Conservation (phyloP, 2,329 filamentous ascomycete genomes). For the Zymoseptoria crescenta region DNA sequence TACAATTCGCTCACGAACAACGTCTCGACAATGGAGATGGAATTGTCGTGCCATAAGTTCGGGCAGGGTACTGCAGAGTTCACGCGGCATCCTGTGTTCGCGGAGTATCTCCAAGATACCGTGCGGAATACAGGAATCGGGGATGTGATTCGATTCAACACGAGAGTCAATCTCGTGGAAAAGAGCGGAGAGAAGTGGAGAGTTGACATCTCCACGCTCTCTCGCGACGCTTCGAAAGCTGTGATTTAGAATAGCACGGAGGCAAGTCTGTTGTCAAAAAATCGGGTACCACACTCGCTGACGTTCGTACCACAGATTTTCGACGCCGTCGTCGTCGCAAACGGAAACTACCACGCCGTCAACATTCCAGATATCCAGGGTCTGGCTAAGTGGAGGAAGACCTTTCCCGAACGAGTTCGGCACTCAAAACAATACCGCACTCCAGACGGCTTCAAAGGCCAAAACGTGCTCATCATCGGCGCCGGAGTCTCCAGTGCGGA, state of each 20-base stretch:
- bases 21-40: constrained; percentile 44
- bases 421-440: constrained; percentile 48
- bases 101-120: constrained; percentile 55
- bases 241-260: neutral
- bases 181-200: constrained; percentile 47
- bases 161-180: constrained; percentile 47
- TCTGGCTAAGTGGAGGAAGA: constrained; percentile 39
- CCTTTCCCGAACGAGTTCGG: constrained; percentile 38
- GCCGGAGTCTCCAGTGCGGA: constrained; percentile 49
- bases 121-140: constrained; percentile 45
- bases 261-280: neutral
- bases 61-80: constrained; percentile 52
- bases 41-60: constrained; percentile 47
- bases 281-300: neutral
- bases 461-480: constrained; percentile 50
- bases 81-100: constrained; percentile 49
- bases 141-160: constrained; percentile 47
- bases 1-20: constrained; percentile 49
- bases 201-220: constrained; percentile 43
- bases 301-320: constrained; percentile 32
- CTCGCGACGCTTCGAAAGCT: constrained; percentile 6
- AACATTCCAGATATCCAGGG: constrained; percentile 44
- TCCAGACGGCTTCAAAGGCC: constrained; percentile 43
- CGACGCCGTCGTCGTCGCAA: constrained; percentile 47
- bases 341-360: constrained; percentile 48